A percentile compares a stretch with the other conserved stretches of the same genome.
phyloP scores from a whole-genome alignment of 768 basidiomycete species.

The Lactifluus hygrophoroides region DNA sequence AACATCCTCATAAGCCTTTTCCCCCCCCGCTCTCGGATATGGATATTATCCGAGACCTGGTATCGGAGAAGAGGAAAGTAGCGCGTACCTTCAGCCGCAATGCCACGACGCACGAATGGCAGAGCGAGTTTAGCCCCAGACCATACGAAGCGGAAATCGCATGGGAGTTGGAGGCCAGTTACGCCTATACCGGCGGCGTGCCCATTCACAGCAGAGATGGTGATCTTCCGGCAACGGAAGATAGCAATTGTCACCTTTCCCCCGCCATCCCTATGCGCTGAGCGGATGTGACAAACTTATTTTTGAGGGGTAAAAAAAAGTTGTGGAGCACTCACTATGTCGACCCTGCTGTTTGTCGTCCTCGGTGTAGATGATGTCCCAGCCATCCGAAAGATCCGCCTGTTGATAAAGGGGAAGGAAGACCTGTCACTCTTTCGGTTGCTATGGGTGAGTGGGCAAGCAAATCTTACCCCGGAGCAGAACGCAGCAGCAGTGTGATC shows the following conservation, averaged over 20 bases:
- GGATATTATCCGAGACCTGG: no score
- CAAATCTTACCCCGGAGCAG: conserved; percentile 43
- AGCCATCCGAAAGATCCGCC: conserved; percentile 45
- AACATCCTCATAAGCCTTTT: no score
- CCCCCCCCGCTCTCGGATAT: no score
- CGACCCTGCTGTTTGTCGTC: conserved; percentile 40
- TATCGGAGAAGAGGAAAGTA: no score
- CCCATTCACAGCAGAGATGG: conserved; percentile 44
- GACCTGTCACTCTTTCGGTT: background rate
- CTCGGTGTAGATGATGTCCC: conserved; percentile 31
- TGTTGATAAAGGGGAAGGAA: conserved; percentile 18
- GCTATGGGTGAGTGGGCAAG: no score
- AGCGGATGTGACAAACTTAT: no score
- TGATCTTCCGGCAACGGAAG: conserved; percentile 46
- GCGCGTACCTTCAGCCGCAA: conserved; percentile 38
- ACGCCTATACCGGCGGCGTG: conserved; percentile 45
- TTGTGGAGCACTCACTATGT: conserved; percentile 30
- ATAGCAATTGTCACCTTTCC: conserved; percentile 40
- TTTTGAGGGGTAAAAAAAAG: background rate
- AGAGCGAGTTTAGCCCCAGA: conserved; percentile 40
- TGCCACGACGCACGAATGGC: conserved; percentile 44
- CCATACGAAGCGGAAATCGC: conserved; percentile 46
- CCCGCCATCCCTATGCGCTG: conserved; percentile 43
- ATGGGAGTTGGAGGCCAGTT: conserved; percentile 42
- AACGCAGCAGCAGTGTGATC: conserved; percentile 44